Percentiles rank a stretch among this genome's conserved stretches.
phyloP scores from a whole-genome alignment of 352 stramenopile genomes.

The Pilasporangium apinafurcum region DNA sequence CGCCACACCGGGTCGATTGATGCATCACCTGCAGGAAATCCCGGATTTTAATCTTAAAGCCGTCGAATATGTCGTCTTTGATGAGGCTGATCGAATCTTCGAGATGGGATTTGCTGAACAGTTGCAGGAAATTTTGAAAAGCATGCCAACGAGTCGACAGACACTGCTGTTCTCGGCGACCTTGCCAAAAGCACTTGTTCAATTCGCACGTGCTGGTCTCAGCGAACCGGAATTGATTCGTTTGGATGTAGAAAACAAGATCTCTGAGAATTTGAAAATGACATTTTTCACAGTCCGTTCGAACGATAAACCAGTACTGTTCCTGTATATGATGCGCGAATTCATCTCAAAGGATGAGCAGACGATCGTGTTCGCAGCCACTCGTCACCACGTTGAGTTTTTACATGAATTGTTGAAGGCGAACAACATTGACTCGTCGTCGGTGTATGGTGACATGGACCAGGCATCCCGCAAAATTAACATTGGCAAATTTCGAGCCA shows the following conservation, averaged over 20 bases:
- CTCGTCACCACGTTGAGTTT: constrained; percentile 98
- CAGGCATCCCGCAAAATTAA: constrained; percentile 87
- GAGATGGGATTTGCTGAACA: constrained; percentile 99
- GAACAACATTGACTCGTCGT: constrained; percentile 79
- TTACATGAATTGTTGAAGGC: constrained; percentile 90
- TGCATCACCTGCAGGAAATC: constrained; percentile 93
- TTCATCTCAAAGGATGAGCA: constrained; percentile 91
- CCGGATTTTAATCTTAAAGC: constrained; percentile 90
- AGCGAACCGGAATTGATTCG: constrained; percentile 96
- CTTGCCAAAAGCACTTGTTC: constrained; percentile 94
- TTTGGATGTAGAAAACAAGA: constrained; percentile 97
- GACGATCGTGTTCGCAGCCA: constrained; percentile 98
- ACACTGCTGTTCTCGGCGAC: constrained; percentile 96
- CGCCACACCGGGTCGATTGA: constrained; percentile 92
- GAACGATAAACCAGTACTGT: constrained; percentile 92
- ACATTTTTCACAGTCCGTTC: constrained; percentile 96
- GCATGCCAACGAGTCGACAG: constrained; percentile 82
- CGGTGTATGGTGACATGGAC: constrained; percentile 94
- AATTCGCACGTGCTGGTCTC: constrained; percentile 98
- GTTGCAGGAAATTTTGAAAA: constrained; percentile 91
- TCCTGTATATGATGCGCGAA: constrained; percentile 95
- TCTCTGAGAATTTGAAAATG: constrained; percentile 97
- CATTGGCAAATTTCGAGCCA: constrained; percentile 86
- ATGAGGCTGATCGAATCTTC: constrained; percentile 99
- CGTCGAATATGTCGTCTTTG: constrained; percentile 94